phyloP scores from a whole-genome alignment of 371 early-diverging fungal species.

The Mortierella sp. region DNA sequence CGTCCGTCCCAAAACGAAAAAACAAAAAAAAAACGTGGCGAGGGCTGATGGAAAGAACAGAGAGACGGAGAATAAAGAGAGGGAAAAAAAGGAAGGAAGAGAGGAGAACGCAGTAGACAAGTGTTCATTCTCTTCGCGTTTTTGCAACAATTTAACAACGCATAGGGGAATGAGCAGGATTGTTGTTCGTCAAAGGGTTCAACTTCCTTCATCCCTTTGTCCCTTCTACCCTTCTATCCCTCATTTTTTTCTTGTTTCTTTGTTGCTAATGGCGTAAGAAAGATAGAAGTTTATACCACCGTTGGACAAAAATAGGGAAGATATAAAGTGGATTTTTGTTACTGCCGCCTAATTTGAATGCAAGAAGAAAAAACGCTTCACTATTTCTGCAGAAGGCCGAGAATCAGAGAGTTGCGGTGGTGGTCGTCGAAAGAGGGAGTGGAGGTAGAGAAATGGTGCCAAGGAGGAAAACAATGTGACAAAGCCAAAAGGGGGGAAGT shows the following conservation, averaged over 20 bases:
- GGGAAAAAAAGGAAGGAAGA: not conserved
- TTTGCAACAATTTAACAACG: not conserved
- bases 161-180: not conserved
- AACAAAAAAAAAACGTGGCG: slow-evolving; percentile 2
- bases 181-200: not conserved
- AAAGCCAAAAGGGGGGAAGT: no score
- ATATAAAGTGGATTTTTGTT: no score
- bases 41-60: not conserved
- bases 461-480: no score
- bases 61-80: not conserved
- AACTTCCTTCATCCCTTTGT: not conserved
- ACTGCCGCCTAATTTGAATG: no score
- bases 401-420: no score
- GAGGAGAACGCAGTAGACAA: not conserved
- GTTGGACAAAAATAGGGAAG: no score
- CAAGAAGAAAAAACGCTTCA: no score
- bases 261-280: not conserved
- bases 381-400: no score
- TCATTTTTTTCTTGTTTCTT: not conserved
- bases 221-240: not conserved
- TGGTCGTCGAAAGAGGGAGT: no score
- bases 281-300: no score
- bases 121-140: not conserved
- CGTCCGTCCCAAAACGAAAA: not conserved
- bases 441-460: no score